These are phyloP conservation scores for Amanita muscaria DNA, from an alignment of 768 basidiomycete species.

Conservation along the genomic window DNA sequence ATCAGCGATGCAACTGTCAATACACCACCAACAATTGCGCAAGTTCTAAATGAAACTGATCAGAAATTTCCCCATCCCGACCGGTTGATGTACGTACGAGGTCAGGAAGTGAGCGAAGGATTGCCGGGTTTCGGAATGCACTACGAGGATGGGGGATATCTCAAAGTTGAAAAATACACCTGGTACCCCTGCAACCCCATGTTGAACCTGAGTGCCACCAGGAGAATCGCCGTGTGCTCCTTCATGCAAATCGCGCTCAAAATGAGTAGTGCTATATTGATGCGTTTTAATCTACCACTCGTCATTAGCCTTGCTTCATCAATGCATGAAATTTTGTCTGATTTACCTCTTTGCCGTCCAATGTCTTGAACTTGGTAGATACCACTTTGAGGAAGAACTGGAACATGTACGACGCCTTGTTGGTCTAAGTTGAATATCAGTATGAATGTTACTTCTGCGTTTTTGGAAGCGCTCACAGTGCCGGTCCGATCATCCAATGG, in stretches of 20 bases:
- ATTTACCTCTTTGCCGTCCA: conserved; percentile 62
- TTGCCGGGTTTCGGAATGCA: conserved; percentile 85
- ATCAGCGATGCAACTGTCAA: conserved; percentile 87
- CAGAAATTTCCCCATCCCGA: neutral
- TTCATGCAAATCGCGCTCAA: conserved; percentile 81
- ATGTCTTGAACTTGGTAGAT: conserved; percentile 85
- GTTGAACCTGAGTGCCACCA: conserved; percentile 63
- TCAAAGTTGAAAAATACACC: conserved; percentile 92
- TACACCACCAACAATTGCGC: conserved; percentile 96
- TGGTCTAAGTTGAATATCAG: conserved; percentile 38
- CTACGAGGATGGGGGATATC: conserved; percentile 92
- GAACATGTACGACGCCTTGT: conserved; percentile 86
- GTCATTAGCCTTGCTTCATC: neutral
- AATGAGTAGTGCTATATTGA: conserved; percentile 94
- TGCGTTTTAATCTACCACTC: conserved; percentile 67
- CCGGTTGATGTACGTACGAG: conserved; percentile 50
- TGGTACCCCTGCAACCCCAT: conserved; percentile 68
- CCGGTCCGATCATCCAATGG: conserved; percentile 66
- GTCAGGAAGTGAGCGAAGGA: conserved; percentile 98
- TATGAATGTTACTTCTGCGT: neutral
- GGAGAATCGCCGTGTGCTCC: conserved; percentile 49
- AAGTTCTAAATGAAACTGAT: conserved; percentile 49
- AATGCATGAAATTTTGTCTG: neutral
- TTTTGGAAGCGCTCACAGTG: conserved; percentile 34
- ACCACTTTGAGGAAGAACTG: conserved; percentile 99